Evolutionary conservation across 768 basidiomycete genomes (phyloP).

Genomic region (Mycena chlorophos): DNA sequence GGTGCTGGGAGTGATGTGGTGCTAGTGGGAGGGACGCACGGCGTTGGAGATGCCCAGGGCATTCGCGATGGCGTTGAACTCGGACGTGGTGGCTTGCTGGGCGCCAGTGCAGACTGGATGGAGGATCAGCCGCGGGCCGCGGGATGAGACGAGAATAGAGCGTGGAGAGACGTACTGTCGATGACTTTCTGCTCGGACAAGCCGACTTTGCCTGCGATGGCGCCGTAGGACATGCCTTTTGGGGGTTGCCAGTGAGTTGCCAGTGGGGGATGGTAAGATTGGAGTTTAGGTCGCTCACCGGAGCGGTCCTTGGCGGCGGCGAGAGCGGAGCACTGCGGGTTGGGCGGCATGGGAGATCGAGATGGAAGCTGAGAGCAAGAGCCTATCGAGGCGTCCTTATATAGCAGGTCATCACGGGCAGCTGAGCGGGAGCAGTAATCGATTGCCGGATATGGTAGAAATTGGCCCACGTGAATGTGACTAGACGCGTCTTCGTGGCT

Average conservation of each 20-base stretch:
- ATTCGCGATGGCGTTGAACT: conserved; percentile 50
- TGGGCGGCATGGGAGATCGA: conserved; percentile 48
- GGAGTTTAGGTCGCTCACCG: conserved; percentile 37
- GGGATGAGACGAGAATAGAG: not conserved
- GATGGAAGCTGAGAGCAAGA: not conserved
- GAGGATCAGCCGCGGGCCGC: not conserved
- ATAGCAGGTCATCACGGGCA: not conserved
- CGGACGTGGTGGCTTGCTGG: conserved; percentile 42
- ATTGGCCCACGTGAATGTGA: too few relatives aligned
- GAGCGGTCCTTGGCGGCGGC: conserved; percentile 47
- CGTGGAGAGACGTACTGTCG: conserved; percentile 54
- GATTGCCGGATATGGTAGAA: not conserved
- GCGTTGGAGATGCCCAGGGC: conserved; percentile 40
- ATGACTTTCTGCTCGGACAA: conserved; percentile 47
- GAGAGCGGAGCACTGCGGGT: conserved; percentile 61
- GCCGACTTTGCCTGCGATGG: conserved; percentile 50
- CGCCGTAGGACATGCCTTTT: conserved; percentile 48
- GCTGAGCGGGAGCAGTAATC: conserved; percentile 11
- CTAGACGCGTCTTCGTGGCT: too few relatives aligned
- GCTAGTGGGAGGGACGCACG: conserved; percentile 29
- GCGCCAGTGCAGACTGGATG: conserved; percentile 49
- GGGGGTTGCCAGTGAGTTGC: not conserved
- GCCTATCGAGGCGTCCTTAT: not conserved
- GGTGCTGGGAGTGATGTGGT: not conserved
- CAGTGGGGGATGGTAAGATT: not conserved